Conservation (phyloP, 1,284 basidiomycete species). For the Ganoderma meredithae region DNA sequence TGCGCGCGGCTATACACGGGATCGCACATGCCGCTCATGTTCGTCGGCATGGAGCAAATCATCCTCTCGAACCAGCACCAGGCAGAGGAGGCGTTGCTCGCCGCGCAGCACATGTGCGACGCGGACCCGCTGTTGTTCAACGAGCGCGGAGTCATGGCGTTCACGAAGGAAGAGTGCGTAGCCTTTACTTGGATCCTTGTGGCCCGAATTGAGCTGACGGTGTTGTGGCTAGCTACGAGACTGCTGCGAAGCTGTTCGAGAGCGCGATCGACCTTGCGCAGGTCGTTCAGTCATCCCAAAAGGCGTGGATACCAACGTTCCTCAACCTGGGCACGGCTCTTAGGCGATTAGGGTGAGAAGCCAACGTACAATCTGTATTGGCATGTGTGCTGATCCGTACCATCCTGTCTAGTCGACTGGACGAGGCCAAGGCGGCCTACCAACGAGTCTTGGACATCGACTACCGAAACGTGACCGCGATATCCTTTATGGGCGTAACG, state of each 20-base stretch:
- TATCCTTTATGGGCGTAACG: conserved; percentile 87
- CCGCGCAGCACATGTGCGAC: conserved; percentile 82
- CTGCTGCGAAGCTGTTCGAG: conserved; percentile 76
- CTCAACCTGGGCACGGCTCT: conserved; percentile 91
- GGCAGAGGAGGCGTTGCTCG: conserved; percentile 88
- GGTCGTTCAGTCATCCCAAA: conserved; percentile 84
- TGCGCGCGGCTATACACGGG: conserved; percentile 94
- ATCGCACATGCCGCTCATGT: conserved; percentile 92
- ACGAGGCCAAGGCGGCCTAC: conserved; percentile 77
- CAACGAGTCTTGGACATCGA: conserved; percentile 82
- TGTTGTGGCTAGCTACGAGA: conserved; percentile 60
- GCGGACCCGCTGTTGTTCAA: conserved; percentile 91
- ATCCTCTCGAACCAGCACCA: conserved; percentile 84
- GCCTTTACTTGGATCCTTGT: background rate
- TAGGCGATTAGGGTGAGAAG: conserved; percentile 77
- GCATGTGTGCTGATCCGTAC: background rate
- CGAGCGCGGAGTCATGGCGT: conserved; percentile 93
- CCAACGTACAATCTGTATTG: no score
- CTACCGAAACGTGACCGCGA: conserved; percentile 77
- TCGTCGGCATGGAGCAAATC: conserved; percentile 98
- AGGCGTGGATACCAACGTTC: conserved; percentile 87
- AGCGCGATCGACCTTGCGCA: conserved; percentile 78
- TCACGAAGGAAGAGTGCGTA: conserved; percentile 83
- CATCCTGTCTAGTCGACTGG: conserved; percentile 60
- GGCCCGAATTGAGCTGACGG: conserved; percentile 3